These are phyloP conservation scores for Raffaelea ambrosiae DNA, from an alignment of 2,329 filamentous ascomycete genomes.

Conservation along the genomic window DNA sequence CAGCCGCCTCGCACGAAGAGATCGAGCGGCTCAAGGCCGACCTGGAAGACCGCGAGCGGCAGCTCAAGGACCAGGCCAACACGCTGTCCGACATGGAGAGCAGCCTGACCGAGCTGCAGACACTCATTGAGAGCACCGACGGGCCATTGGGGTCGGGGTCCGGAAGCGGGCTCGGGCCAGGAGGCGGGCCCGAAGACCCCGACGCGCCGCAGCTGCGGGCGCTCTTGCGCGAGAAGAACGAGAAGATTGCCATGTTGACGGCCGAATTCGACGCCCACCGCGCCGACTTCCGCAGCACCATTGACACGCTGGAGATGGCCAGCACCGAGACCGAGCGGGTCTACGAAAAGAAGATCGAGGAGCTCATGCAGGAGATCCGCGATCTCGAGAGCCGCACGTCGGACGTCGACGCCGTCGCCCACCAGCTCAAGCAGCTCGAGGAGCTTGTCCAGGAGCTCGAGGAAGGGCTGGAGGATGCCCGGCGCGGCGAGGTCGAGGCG, in stretches of 20 bases:
- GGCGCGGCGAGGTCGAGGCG: constrained; percentile 89
- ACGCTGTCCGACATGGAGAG: constrained; percentile 85
- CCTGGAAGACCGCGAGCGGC: constrained; percentile 75
- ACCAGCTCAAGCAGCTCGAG: constrained; percentile 88
- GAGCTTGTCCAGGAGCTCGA: constrained; percentile 95
- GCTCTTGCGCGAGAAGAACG: constrained; percentile 89
- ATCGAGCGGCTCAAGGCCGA: constrained; percentile 63
- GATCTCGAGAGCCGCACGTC: constrained; percentile 76
- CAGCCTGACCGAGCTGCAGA: constrained; percentile 68
- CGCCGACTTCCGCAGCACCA: constrained; percentile 92
- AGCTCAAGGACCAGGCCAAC: constrained; percentile 79
- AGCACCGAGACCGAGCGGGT: constrained; percentile 93
- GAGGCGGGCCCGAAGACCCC: constrained; percentile 32
- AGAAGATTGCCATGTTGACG: constrained; percentile 88
- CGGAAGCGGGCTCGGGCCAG: constrained; percentile 19
- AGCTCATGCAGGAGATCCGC: constrained; percentile 72
- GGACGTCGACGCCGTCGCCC: constrained; percentile 85
- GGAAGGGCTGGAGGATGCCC: constrained; percentile 89
- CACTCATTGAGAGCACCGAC: constrained; percentile 55
- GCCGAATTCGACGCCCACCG: constrained; percentile 91
- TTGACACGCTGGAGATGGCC: constrained; percentile 91
- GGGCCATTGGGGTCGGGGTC: constrained; percentile 20
- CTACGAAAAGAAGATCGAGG: constrained; percentile 87
- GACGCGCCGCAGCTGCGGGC: constrained; percentile 70
- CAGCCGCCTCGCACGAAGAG: constrained; percentile 45